Evolutionary conservation across 805 yeast genomes (phyloP), one percentile per base, ranked within the genome.

Genomic region (Candida incommunis): DNA sequence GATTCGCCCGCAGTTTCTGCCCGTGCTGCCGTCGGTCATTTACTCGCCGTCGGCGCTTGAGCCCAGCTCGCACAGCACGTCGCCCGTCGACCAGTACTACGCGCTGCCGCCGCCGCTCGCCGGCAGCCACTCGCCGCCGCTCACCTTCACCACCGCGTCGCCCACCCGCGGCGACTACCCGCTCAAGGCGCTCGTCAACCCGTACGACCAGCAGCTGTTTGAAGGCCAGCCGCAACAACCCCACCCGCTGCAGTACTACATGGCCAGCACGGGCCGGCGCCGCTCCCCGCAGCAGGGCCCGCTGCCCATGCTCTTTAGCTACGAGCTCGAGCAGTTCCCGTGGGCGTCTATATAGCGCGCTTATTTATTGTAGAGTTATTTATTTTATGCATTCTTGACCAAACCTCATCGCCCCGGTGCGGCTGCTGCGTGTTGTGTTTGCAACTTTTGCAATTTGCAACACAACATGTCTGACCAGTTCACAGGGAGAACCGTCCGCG

Each of bases 381-480:
- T 25, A 25, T 25, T 25, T 13, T 9, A 25, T 25, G 27, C 27
- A 25, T 25, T n/a, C n/a, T n/a, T n/a, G n/a, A n/a, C n/a, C n/a
- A n/a, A n/a, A n/a, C n/a, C n/a, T n/a, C n/a, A n/a, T n/a, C n/a
- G n/a, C n/a, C n/a, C n/a, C n/a, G n/a, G n/a, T n/a, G n/a, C n/a
- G n/a, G n/a, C n/a, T n/a, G n/a, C n/a, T n/a, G n/a, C n/a, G n/a
- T n/a, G n/a, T n/a, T n/a, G n/a, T n/a, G n/a, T n/a, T n/a, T n/a
- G n/a, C n/a, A n/a, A n/a, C 27, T 25, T 25, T 25, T 7, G 13
- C 27, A 25, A 25, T 25, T 25, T 13, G 13, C 27, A 9, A 25
- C n/a, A n/a, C 4, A 35, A 35, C 22, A 52, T 51, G 57, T 26
- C 52, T 13, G 45, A 43, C 7, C 52, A 51, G 42, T 56, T 56